phyloP scores from a whole-genome alignment of 1,284 basidiomycete species.

The Ceratobasidium sp. region DNA sequence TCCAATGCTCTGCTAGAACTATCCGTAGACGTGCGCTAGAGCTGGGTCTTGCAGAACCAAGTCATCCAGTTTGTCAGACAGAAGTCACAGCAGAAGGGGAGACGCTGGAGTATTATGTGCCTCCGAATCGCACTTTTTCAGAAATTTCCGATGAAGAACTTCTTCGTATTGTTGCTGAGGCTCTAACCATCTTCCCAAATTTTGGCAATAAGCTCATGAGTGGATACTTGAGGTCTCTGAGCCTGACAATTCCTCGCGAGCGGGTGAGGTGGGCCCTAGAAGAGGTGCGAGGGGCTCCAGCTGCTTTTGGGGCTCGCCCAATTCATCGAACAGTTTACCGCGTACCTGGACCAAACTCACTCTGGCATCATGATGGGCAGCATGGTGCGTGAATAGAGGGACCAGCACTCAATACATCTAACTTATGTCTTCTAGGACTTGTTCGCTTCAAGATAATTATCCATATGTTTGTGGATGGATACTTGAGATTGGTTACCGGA shows the following conservation, averaged over 20 bases:
- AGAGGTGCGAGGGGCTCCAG: constrained; percentile 37
- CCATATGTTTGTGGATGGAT: too few species aligned
- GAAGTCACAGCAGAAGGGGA: not conserved
- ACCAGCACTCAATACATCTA: too few species aligned
- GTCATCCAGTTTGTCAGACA: not conserved
- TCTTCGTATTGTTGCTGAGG: not conserved
- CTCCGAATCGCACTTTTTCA: not conserved
- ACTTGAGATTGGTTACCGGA: too few species aligned
- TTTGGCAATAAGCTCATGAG: too few species aligned
- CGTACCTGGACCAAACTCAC: constrained; percentile 59
- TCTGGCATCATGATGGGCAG: constrained; percentile 61
- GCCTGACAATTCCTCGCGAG: not conserved
- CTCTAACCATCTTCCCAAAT: too few species aligned
- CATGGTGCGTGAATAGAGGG: too few species aligned
- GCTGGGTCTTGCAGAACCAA: not conserved
- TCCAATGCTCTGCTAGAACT: constrained; percentile 8
- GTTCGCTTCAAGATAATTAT: too few species aligned
- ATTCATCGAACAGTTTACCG: constrained; percentile 55
- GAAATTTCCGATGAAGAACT: constrained; percentile 1
- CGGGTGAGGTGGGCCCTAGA: not conserved
- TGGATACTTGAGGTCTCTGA: not conserved
- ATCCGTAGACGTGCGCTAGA: constrained; percentile 9
- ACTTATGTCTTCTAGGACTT: too few species aligned
- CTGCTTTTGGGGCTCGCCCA: constrained; percentile 53
- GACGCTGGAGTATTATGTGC: not conserved